Evolutionary conservation across 371 early-diverging fungal species (phyloP).

Genomic region (Cokeromyces recurvatus): DNA sequence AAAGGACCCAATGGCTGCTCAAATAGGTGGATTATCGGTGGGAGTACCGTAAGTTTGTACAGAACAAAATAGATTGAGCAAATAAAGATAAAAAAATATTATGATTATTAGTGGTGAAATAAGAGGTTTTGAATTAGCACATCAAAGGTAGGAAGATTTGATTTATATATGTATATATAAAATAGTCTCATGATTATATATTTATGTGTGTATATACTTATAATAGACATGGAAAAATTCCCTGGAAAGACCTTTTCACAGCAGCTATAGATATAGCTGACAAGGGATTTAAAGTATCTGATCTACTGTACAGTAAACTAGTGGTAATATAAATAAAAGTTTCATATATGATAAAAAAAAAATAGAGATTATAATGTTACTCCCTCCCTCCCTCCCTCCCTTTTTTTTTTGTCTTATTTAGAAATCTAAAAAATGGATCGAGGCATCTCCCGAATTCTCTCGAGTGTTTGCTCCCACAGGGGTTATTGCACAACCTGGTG

Average conservation of each 20-base stretch:
- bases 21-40: slow-evolving; percentile 77
- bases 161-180: not conserved
- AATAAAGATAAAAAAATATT: no score
- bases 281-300: slow-evolving; percentile 75
- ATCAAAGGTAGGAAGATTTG: slow-evolving; percentile 40
- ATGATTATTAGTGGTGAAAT: slow-evolving; percentile 79
- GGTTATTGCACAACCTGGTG: slow-evolving; percentile 59
- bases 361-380: not conserved
- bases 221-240: slow-evolving; percentile 67
- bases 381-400: no score
- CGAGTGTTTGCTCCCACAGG: slow-evolving; percentile 72
- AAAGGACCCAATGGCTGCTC: slow-evolving; percentile 60
- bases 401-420: slow-evolving; percentile 4
- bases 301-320: slow-evolving; percentile 52
- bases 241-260: slow-evolving; percentile 83
- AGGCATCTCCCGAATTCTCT: slow-evolving; percentile 34
- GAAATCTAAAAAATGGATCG: slow-evolving; percentile 33
- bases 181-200: not conserved
- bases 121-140: slow-evolving; percentile 81
- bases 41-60: slow-evolving; percentile 83
- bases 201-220: no score
- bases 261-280: slow-evolving; percentile 77
- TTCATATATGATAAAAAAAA: no score
- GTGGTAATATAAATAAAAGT: slow-evolving; percentile 14
- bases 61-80: no score